A percentile compares a stretch with the other conserved stretches of the same genome.
phyloP scores from a whole-genome alignment of 768 basidiomycete genomes.

The Cubamyces lactineus region DNA sequence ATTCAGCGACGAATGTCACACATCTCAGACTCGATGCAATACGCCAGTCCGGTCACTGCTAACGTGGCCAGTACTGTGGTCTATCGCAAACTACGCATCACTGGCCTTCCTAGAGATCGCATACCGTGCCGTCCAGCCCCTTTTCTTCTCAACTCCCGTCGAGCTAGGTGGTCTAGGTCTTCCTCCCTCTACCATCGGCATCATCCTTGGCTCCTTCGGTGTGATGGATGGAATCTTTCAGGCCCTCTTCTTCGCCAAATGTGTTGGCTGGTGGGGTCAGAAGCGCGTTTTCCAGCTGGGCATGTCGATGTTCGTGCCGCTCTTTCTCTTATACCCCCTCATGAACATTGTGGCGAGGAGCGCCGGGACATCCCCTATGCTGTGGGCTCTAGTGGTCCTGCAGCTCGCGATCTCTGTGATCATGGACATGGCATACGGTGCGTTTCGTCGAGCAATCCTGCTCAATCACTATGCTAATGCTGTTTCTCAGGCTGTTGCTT shows the following conservation, averaged over 20 bases:
- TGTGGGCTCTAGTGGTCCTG: conserved; percentile 31
- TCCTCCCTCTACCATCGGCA: conserved; percentile 42
- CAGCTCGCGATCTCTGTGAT: conserved; percentile 32
- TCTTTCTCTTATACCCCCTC: conserved; percentile 36
- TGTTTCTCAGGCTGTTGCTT: conserved; percentile 32
- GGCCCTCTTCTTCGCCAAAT: conserved; percentile 41
- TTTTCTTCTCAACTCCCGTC: conserved; percentile 45
- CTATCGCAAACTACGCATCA: conserved; percentile 39
- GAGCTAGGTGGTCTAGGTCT: conserved; percentile 43
- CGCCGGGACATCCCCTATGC: conserved; percentile 20
- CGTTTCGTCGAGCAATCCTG: conserved; percentile 5
- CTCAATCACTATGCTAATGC: not conserved
- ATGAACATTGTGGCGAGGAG: conserved; percentile 31
- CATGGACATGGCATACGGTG: conserved; percentile 37
- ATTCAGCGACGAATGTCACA: conserved; percentile 7
- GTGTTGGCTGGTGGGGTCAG: conserved; percentile 41
- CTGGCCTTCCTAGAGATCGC: conserved; percentile 45
- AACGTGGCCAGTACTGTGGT: conserved; percentile 37
- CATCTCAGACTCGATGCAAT: not conserved
- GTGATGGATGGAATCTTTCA: conserved; percentile 44
- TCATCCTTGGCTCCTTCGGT: conserved; percentile 41
- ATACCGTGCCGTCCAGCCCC: conserved; percentile 40
- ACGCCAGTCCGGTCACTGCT: conserved; percentile 33
- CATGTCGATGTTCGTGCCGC: conserved; percentile 32
- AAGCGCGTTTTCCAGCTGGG: conserved; percentile 35